Evolutionary conservation across 169 alveolate species (phyloP).

Genomic region (Fabrea salina): DNA sequence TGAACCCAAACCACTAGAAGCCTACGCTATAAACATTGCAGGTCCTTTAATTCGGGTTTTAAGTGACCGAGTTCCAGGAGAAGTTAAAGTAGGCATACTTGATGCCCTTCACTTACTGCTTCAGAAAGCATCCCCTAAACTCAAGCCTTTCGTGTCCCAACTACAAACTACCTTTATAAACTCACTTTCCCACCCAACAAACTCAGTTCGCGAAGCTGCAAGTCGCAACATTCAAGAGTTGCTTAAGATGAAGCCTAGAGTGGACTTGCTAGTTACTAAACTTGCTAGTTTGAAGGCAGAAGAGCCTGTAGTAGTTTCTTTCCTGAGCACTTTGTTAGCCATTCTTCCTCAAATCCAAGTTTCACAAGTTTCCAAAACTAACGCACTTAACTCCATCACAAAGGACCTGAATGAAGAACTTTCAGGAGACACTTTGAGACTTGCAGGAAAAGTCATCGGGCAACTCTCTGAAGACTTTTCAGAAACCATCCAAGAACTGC

Average conservation of each 20-base stretch:
- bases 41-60: slow-evolving; percentile 31
- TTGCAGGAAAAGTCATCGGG: too few relatives aligned
- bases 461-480: too few relatives aligned
- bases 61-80: slow-evolving; percentile 23
- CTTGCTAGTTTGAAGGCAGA: background rate
- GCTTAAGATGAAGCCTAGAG: slow-evolving; percentile 16
- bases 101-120: slow-evolving; percentile 23
- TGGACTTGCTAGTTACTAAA: background rate
- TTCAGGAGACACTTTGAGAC: too few relatives aligned
- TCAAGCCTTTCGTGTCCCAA: slow-evolving; percentile 27
- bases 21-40: slow-evolving; percentile 1
- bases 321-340: background rate
- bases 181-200: background rate
- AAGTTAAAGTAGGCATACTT: slow-evolving; percentile 23
- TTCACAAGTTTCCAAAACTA: too few relatives aligned
- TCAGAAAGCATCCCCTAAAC: background rate
- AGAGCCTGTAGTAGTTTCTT: background rate
- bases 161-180: slow-evolving; percentile 28
- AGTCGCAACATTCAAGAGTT: background rate
- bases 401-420: too few relatives aligned
- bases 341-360: too few relatives aligned
- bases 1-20: background rate
- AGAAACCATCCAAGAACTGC: too few relatives aligned
- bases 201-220: slow-evolving; percentile 21
- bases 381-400: too few relatives aligned